Base-by-base conservation (phyloP, 2,329 filamentous ascomycete species). In the Botrytis byssoidea region DNA sequence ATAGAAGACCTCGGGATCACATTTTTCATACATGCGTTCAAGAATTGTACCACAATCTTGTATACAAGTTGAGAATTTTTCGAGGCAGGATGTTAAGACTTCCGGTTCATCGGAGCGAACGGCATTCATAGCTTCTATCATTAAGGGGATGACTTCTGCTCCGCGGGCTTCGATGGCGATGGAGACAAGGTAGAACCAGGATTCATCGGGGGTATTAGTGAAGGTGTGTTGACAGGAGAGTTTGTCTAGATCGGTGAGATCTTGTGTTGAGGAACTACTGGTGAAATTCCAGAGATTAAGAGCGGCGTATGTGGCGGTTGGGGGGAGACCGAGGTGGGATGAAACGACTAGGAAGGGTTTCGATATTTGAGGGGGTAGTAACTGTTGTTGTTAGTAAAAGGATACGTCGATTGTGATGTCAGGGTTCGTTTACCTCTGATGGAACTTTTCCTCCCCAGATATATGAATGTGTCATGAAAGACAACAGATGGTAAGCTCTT, bases 171-270 rank as follows among this genome's bases (percentile, higher is more conserved):
- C 95, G 81, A 98, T 97, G 29, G 95, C 94, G 0, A 96, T 92
- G 0, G 93, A 97, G 75, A 98, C 88, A 55, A 96, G 86, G 78
- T 95, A 95, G 83, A 98, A 98, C 95, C 95, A 98, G 78, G 94
- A 94, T 83, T 98, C 95, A 77, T 97, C 94, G 69, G 91, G 84
- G 12, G 93, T 96, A 40, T 94, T 95, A 7, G 94, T 98, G 79
- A 97, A 96, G 20, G 95, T 97, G 79, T 92, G 88, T 16, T 95
- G 86, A 0, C 91, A 91, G 32, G 87, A 85, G 18, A 98, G 85
- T 69, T 92, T 90, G 74, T 93, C 88, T 16, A 95, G 69, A 70
- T 51, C 77, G 55, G 68, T 65, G 8, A 74, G 32, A 42, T 71
- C 67, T 16, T 74, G 59, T 10, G 55, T 65, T 32, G 85, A 83